Evolutionary conservation across 805 yeast genomes (phyloP).

Genomic region (Tetrapisispora nanseiensis): DNA sequence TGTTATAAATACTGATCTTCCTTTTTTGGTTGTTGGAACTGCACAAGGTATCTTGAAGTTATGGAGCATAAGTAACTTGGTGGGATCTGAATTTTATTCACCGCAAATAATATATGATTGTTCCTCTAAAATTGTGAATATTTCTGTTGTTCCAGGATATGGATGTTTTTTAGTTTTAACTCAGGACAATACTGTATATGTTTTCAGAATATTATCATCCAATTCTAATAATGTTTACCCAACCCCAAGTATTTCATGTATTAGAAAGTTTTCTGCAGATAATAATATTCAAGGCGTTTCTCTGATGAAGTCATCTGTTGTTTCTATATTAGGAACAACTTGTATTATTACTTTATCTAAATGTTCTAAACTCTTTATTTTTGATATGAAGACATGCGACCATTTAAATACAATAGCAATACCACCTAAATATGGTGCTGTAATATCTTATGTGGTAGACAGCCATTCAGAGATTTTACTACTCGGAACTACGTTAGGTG

Average conservation of each 20-base stretch:
- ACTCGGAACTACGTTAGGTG: constrained; percentile 67
- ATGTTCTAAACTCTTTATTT: constrained; percentile 37
- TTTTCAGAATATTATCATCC: constrained; percentile 32
- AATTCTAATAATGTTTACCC: constrained; percentile 8
- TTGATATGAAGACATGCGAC: constrained; percentile 53
- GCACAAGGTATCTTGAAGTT: constrained; percentile 60
- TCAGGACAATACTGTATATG: constrained; percentile 28
- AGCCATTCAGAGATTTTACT: constrained; percentile 50
- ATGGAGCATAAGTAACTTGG: constrained; percentile 68
- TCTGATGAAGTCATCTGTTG: constrained; percentile 37
- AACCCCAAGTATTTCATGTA: constrained; percentile 13
- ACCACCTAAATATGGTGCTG: constrained; percentile 56
- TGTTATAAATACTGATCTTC: constrained; percentile 46
- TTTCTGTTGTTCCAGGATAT: constrained; percentile 44
- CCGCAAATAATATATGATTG: constrained; percentile 40
- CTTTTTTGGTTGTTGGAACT: constrained; percentile 68
- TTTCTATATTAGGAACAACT: constrained; percentile 33
- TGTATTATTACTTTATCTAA: constrained; percentile 45
- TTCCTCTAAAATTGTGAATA: constrained; percentile 39
- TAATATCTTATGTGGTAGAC: constrained; percentile 51
- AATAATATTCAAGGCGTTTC: constrained; percentile 30
- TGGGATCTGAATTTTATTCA: constrained; percentile 46
- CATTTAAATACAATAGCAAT: constrained; percentile 36
- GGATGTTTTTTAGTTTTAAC: constrained; percentile 48
- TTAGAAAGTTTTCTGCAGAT: constrained; percentile 16